Base-by-base conservation (phyloP, 257 asterid genomes). In the Solanum chmielewskii region DNA sequence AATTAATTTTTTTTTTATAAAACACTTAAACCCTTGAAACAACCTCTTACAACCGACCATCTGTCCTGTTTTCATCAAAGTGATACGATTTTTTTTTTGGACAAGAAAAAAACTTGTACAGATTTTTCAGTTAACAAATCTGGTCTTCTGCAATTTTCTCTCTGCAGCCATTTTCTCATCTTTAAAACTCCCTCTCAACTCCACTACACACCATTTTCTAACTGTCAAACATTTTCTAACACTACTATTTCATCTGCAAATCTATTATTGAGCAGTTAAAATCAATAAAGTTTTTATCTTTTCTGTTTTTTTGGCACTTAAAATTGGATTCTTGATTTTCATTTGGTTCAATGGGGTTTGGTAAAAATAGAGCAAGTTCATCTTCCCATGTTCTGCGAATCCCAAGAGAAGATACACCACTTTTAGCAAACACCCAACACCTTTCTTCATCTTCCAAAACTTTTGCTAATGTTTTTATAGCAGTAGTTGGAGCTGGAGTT, bases 371-470 rank as follows among this genome's bases (percentile, higher is more conserved):
- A 45, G 89, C 86, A 81, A 66, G 83, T 29, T 87, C 89, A 87
- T 87, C 83, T 16, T 44, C 89, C 23, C 52, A 68, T 45, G 69
- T 60, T 37, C 20, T 87, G 18, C 21, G 69, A 69, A 16, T 66
- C 39, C 81, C 86, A 66, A 81, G 89, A 87, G 89, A 87, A 70
- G 86, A 81, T 74, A 81, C 89, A 33, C 86, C 89, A 81, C 70
- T 87, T 35, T 83, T 83, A 83, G 7, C 77, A 15, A 41, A 44
- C 35, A 83, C 56, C 60, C 86, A n/a, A 37, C 77, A 62, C 76
- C 86, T 83, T 29, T 83, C 86, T 37, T 83, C 77, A 56, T 41
- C 71, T 7, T 60, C 78, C 60, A 84, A 84, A 21, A 84, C 86
- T 27, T 84, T 8, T 23, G 42, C 78, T 41, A 83, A 84, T 84